Evolutionary conservation across 208 protist genomes (phyloP).

Genomic region (Crithidia expoeki): DNA sequence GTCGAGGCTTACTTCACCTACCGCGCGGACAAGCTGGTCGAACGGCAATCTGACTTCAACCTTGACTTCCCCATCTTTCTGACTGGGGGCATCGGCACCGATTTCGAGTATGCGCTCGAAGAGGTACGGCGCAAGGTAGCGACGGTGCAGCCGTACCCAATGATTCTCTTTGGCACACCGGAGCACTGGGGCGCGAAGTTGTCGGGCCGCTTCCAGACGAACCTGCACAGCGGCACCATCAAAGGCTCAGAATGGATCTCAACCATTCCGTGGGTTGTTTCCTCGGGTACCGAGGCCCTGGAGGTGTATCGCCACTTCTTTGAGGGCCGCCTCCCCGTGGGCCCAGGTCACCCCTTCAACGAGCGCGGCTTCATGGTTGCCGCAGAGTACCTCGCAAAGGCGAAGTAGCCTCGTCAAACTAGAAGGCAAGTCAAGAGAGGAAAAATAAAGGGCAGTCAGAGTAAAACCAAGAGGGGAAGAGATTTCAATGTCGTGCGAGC

Average conservation of each 20-base stretch:
- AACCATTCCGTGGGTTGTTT: constrained; percentile 90
- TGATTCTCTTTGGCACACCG: constrained; percentile 87
- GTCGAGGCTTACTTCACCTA: constrained; percentile 93
- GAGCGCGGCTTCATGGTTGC: constrained; percentile 90
- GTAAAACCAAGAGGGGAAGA: background rate
- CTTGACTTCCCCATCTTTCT: constrained; percentile 94
- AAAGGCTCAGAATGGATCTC: constrained; percentile 93
- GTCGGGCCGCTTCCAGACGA: constrained; percentile 73
- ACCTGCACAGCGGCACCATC: constrained; percentile 83
- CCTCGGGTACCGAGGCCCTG: constrained; percentile 83
- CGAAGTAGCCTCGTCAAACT: constrained; percentile 12
- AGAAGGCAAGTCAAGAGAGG: background rate
- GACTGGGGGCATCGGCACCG: constrained; percentile 91
- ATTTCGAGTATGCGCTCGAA: constrained; percentile 94
- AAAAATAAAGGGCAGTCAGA: background rate
- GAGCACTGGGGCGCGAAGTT: constrained; percentile 87
- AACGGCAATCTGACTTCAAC: constrained; percentile 94
- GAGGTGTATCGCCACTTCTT: constrained; percentile 90
- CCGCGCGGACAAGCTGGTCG: constrained; percentile 91
- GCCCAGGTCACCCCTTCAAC: constrained; percentile 68
- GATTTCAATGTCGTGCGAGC: no score
- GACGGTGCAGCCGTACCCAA: constrained; percentile 76
- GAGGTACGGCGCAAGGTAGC: constrained; percentile 94
- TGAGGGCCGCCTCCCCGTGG: constrained; percentile 70
- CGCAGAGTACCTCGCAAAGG: constrained; percentile 58